Percentiles rank a stretch among this genome's conserved stretches.
Conservation (phyloP, 1,139 yeast species). For the Diutina neorugosa region DNA sequence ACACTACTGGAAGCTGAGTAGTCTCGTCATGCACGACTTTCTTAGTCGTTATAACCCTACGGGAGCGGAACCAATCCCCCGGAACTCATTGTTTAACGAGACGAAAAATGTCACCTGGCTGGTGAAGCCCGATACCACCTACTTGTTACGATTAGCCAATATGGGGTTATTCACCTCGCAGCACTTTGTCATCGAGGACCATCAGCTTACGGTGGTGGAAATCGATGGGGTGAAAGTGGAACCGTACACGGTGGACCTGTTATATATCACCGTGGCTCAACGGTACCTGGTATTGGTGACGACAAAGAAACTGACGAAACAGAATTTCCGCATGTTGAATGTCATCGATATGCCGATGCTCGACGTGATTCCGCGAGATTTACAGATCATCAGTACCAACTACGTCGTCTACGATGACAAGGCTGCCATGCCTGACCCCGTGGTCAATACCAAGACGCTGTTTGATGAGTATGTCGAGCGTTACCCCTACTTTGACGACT, state of each 20-base stretch:
- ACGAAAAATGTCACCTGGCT: slow-evolving; percentile 54
- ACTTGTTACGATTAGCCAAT: slow-evolving; percentile 65
- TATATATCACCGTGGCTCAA: slow-evolving; percentile 63
- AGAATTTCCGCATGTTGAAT: slow-evolving; percentile 39
- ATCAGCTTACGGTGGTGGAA: slow-evolving; percentile 69
- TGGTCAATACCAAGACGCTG: slow-evolving; percentile 7
- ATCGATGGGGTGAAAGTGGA: slow-evolving; percentile 61
- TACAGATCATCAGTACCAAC: slow-evolving; percentile 42
- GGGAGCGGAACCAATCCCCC: slow-evolving; percentile 94
- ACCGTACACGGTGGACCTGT: slow-evolving; percentile 41
- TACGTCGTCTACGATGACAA: slow-evolving; percentile 32
- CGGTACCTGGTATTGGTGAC: slow-evolving; percentile 51
- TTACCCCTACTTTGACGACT: slow-evolving; percentile 37
- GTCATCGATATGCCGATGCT: slow-evolving; percentile 54
- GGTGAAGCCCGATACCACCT: slow-evolving; percentile 72
- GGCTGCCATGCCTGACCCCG: slow-evolving; percentile 9
- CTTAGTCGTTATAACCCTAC: slow-evolving; percentile 74
- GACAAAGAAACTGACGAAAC: slow-evolving; percentile 26
- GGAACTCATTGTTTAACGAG: slow-evolving; percentile 60
- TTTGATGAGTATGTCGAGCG: slow-evolving; percentile 14
- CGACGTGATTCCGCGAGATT: slow-evolving; percentile 45
- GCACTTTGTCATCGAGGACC: slow-evolving; percentile 76
- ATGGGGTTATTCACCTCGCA: slow-evolving; percentile 84
- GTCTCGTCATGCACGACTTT: slow-evolving; percentile 39
- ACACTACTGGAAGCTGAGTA: slow-evolving; percentile 68